These are phyloP conservation scores for Linnemannia elongata DNA, from an alignment of 192 early-diverging fungal species.

Conservation along the genomic window DNA sequence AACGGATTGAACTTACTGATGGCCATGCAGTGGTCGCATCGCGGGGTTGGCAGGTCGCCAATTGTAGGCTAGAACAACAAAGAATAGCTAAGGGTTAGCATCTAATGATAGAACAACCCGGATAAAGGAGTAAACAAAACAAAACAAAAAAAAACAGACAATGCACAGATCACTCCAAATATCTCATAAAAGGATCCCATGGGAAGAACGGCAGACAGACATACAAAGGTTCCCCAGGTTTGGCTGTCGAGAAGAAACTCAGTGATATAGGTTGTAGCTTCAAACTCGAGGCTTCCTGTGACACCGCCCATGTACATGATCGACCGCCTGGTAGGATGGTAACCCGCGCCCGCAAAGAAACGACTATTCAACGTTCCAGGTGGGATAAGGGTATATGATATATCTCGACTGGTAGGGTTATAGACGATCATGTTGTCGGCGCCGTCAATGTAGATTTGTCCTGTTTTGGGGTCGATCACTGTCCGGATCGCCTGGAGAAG, in stretches of 20 bases:
- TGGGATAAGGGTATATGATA: neutral
- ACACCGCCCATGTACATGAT: conserved; percentile 14
- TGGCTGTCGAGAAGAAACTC: neutral
- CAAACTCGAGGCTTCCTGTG: neutral
- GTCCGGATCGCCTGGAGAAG: conserved; percentile 10
- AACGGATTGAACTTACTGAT: neutral
- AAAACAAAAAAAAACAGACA: too few species aligned
- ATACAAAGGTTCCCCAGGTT: conserved; percentile 1
- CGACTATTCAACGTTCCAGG: neutral
- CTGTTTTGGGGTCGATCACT: conserved; percentile 15
- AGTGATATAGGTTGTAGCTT: neutral
- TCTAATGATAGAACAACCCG: neutral
- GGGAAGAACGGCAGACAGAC: neutral
- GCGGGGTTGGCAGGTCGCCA: neutral
- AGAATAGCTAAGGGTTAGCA: neutral
- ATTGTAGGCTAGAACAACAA: neutral
- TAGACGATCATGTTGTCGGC: neutral
- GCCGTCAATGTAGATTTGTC: conserved; percentile 7
- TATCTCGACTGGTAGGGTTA: neutral
- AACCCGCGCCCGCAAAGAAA: neutral
- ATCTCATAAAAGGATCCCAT: neutral
- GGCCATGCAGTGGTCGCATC: conserved; percentile 13
- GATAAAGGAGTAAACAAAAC: neutral
- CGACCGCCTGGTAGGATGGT: neutral
- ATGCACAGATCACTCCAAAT: conserved; percentile 2